Evolutionary conservation across 192 early-diverging fungal genomes (phyloP).

Genomic region (Rhizophagus prolifer): DNA sequence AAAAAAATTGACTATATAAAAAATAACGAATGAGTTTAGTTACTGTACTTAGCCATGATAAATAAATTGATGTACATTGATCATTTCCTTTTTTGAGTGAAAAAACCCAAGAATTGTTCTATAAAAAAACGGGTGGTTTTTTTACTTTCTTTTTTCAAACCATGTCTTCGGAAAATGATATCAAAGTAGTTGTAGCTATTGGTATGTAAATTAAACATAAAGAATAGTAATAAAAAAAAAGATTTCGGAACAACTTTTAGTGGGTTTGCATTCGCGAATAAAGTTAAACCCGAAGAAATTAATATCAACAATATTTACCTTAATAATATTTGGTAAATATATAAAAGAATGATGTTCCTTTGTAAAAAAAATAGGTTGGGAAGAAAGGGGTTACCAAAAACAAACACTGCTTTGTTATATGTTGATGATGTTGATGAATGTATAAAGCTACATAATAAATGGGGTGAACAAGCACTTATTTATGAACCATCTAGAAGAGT

Average conservation of each 20-base stretch:
- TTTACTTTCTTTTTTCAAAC: background rate
- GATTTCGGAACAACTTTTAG: conserved; percentile 22
- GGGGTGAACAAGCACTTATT: conserved; percentile 2
- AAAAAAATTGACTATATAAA: too few relatives aligned
- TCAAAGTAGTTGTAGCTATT: conserved; percentile 3
- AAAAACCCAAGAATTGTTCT: too few relatives aligned
- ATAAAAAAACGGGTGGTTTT: background rate
- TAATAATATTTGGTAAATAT: conserved; percentile 1
- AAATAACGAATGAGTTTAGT: too few relatives aligned
- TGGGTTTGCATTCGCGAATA: conserved; percentile 20
- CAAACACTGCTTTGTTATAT: conserved; percentile 10
- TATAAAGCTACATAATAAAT: background rate
- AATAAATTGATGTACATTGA: too few relatives aligned
- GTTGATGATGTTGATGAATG: background rate
- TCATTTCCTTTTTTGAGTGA: too few relatives aligned
- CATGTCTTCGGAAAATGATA: background rate
- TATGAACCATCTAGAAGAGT: background rate
- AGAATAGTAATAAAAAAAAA: too few relatives aligned
- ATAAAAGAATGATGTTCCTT: background rate
- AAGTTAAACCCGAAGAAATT: background rate
- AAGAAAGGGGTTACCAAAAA: background rate
- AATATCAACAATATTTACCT: background rate
- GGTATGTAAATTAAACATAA: conserved; percentile 12
- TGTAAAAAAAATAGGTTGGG: conserved; percentile 3
- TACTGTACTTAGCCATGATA: too few relatives aligned